Conservation (phyloP, 306 rosid species). For the Clitoria ternatea region DNA sequence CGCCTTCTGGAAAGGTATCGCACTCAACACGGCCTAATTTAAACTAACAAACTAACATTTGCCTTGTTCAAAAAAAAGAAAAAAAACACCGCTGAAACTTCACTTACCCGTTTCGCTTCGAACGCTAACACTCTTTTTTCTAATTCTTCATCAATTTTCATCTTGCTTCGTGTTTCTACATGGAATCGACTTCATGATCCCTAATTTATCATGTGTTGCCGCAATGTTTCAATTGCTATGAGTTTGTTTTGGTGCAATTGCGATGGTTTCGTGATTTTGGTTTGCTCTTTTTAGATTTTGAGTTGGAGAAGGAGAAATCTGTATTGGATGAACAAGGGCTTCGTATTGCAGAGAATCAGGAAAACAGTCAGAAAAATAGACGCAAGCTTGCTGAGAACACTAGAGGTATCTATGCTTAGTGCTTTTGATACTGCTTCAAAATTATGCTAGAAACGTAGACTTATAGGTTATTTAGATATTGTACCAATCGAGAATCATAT, state of each 20-base stretch:
- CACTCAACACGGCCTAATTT: no score
- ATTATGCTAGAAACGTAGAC: background rate
- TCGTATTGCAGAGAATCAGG: slow-evolving; percentile 92
- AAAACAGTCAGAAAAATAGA: slow-evolving; percentile 93
- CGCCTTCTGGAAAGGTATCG: slow-evolving; percentile 81
- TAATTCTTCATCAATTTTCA: background rate
- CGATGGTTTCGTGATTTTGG: background rate
- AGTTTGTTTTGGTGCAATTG: background rate
- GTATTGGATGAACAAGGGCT: slow-evolving; percentile 93
- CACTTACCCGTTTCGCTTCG: background rate
- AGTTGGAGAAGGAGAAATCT: slow-evolving; percentile 87
- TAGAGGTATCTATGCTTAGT: slow-evolving; percentile 50
- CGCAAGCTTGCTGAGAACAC: slow-evolving; percentile 98
- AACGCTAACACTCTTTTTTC: background rate
- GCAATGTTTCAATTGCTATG: background rate
- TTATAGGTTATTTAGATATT: no score
- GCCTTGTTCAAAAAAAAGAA: no score
- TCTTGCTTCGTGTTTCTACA: background rate
- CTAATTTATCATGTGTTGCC: background rate
- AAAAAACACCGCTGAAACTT: background rate
- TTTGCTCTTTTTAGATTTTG: slow-evolving; percentile 59
- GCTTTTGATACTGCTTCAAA: slow-evolving; percentile 11
- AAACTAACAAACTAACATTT: no score
- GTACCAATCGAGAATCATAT: no score
- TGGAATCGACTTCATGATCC: background rate